These are phyloP conservation scores for Rhizopogon vulgaris DNA, from an alignment of 768 basidiomycete species.

Conservation along the genomic window DNA sequence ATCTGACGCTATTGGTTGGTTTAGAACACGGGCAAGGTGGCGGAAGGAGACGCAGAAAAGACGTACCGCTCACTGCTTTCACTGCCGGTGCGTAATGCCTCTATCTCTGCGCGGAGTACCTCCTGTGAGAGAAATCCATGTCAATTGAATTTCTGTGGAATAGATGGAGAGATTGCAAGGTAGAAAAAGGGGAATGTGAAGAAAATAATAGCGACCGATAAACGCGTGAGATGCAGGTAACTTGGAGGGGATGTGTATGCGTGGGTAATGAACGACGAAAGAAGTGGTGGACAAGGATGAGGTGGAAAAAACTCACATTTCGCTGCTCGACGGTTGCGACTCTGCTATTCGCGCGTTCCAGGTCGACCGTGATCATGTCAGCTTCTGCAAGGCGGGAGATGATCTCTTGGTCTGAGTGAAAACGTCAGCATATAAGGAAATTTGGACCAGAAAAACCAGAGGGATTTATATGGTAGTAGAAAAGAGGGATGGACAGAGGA, in stretches of 20 bases:
- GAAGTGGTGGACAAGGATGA: background rate
- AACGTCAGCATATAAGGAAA: background rate
- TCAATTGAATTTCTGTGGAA: background rate
- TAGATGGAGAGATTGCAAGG: background rate
- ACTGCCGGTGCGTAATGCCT: slow-evolving; percentile 75
- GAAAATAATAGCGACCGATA: background rate
- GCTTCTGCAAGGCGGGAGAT: slow-evolving; percentile 86
- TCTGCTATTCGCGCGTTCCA: slow-evolving; percentile 91
- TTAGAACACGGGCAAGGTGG: background rate
- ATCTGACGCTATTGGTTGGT: slow-evolving; percentile 49
- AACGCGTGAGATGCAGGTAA: background rate
- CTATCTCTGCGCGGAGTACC: slow-evolving; percentile 92
- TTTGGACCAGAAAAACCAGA: background rate
- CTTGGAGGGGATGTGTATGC: background rate
- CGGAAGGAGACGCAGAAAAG: background rate
- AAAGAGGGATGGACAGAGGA: background rate
- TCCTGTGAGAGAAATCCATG: slow-evolving; percentile 48
- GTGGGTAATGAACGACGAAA: background rate
- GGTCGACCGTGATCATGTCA: slow-evolving; percentile 91
- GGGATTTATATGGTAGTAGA: background rate
- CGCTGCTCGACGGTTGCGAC: slow-evolving; percentile 89
- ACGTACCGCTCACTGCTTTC: slow-evolving; percentile 65
- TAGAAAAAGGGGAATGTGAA: background rate
- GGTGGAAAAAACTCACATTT: slow-evolving; percentile 51
- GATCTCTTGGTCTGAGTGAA: slow-evolving; percentile 75